Base-by-base conservation (phyloP, 192 early-diverging fungal genomes). In the Gamsiella multidivaricata region DNA sequence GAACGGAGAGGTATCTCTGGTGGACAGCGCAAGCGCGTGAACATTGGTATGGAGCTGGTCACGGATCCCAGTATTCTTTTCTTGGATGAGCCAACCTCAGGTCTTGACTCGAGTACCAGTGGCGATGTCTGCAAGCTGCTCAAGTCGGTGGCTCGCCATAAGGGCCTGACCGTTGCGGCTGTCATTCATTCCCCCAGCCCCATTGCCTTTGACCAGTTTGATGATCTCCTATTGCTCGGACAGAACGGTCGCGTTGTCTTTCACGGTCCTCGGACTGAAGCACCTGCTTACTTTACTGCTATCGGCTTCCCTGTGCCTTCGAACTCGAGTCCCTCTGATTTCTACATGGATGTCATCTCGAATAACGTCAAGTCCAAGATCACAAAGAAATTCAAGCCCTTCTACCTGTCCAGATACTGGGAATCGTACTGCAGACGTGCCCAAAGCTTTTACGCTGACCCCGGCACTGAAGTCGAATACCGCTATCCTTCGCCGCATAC, bases 1-100 rank as follows among this genome's bases (percentile, higher is more conserved):
- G 88, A 81, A 18, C 46, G 60, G 23, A 79, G 91, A 43, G 91
- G 91, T 37, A 87, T 93, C 31, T 90, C 87, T 17, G 91, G 91
- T 64, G 91, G 91, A 18, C 91, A 93, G 52, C 70, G 91, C 2
- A 93, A 93, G 70, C 85, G 91, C 10, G 91, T 92, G 45, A 92
- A 92, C 64, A 92, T 93, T 69, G 91, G 91, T 17, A 92, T 93
- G 89, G 91, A 93, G 54, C 60, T 86, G 1, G 84, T 83, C 0
- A 76, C 76, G 0, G 71, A 88, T 45, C 91, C 91, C 11, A 83
- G 80, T 42, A 83, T 90, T 18, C 79, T 92, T 39, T 90, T 92
- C 62, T 62, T 78, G 69, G 91, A 92, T 66, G 91, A 93, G 37
- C 91, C 91, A 10, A 93, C 91, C 9, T 88, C 86, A 29, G 91